Evolutionary conservation across 2,329 filamentous ascomycete species (phyloP), one percentile per base, ranked within the genome.

Genomic region (Aspergillus sp.): DNA sequence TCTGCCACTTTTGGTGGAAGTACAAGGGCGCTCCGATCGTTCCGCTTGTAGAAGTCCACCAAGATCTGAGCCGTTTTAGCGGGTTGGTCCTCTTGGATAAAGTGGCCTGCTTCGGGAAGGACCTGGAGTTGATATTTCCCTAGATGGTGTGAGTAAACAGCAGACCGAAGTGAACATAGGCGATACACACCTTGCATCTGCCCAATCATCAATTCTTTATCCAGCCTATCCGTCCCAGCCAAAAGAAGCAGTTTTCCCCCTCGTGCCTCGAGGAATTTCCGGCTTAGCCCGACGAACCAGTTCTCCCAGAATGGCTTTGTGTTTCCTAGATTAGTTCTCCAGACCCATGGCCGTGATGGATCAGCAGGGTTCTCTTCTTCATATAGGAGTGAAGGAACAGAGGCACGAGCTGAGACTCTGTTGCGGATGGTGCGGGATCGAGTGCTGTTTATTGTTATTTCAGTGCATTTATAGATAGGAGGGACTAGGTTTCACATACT

Each of bases 41-140:
- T 98, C 42, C 93, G 77, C 53, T 84, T 85, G 60, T 93, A 91
- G 62, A 98, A 97, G 62, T 98, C 93, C 2, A 86, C 87, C 40
- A 97, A 72, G 7, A 89, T 78, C 54, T 86, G 76, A 1, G 93
- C 93, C 35, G 86, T 94, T 73, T 91, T 94, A 59, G 90, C 86
- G 0, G 93, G 90, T 39, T 91, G 78, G 64, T 98, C 93, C 66
- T 98, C 93, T 53, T 98, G 93, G 44, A 98, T 82, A 60, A 98
- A 98, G 65, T 98, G 93, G 0, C 93, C 93, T 1, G 93, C 90
- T 62, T 95, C 88, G 1, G 93, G 90, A 57, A 97, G 87, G 6
- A 98, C 90, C 56, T 95, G 88, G 37, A 98, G 73, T 45, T 95
- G 90, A 62, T 97, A 98, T 75, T 97, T 97, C 5, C 90, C 74